Base-by-base conservation (phyloP, 441 rosid species). In the Corymbia calophylla region DNA sequence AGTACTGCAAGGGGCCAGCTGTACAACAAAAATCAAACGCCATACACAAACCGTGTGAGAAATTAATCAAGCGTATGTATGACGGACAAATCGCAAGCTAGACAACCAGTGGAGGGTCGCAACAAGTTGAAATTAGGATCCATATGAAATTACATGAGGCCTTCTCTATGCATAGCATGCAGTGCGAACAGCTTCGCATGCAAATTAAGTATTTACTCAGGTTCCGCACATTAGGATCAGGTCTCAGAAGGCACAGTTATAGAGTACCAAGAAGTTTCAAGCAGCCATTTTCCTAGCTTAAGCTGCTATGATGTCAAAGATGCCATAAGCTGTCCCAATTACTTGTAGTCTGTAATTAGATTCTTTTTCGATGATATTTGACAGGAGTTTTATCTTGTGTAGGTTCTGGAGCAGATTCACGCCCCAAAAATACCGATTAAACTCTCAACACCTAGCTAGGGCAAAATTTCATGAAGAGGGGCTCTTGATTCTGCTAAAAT, bases 1-100 rank as follows among this genome's bases (percentile, higher is more conserved):
- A 73, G 84, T 25, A 23, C 66, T 17, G 90, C 90, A 11, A 89
- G 90, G 39, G 90, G 90, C 90, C 90, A 89, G 77, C 90, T 89
- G 88, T 44, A 35, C 39, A 51, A 54, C 48, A 55, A 86, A 25
- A 35, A 86, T 86, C 49, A 55, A 58, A 55, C 3, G 51, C 56
- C 60, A n/a, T 49, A 68, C 60, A 86, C 47, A 10, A 51, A 86
- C 62, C 49, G 2, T 53, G 19, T 32, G 64, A 51, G 62, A 86
- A 53, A n/a, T n/a, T 53, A 32, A 53, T 47, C 51, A 21, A 58
- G 29, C n/a, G 68, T 53, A 17, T 11, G 39, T 86, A 54, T 21
- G 49, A 49, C 23, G 21, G 47, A 53, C 35, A 53, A 10, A 54
- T 54, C 9, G 27, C 53, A 86, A 29, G 54, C 29, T 31, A 54